phyloP scores from a whole-genome alignment of 768 basidiomycete genomes.

The Suillus variegatus region DNA sequence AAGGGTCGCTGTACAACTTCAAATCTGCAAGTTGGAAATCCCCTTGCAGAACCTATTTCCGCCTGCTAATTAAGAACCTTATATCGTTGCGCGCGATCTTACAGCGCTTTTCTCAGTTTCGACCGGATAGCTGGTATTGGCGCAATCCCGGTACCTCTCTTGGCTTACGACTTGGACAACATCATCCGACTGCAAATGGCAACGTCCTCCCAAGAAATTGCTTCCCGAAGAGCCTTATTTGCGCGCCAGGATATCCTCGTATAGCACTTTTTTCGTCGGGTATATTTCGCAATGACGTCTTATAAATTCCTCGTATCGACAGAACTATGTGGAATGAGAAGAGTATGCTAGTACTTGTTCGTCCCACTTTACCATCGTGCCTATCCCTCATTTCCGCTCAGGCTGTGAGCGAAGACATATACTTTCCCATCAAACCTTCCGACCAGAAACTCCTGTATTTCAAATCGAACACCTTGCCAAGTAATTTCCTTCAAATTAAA shows the following conservation, averaged over 20 bases:
- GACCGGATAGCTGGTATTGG: background rate
- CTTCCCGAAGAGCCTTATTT: background rate
- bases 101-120: background rate
- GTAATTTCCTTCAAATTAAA: background rate
- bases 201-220: background rate
- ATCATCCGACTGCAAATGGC: background rate
- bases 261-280: background rate
- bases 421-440: background rate
- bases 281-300: background rate
- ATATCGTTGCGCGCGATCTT: background rate
- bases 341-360: background rate
- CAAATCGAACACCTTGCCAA: background rate
- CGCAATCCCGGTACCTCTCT: background rate
- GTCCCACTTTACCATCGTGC: background rate
- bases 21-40: background rate
- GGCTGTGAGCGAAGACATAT: background rate
- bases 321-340: background rate
- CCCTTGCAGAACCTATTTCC: background rate
- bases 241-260: background rate
- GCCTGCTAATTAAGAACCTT: background rate
- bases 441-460: background rate
- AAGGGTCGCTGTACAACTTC: background rate
- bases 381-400: background rate
- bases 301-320: background rate
- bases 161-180: slow-evolving; percentile 1